These are phyloP conservation scores for Wickerhamomyces hampshirensis DNA, from an alignment of 805 yeast species.

Conservation along the genomic window DNA sequence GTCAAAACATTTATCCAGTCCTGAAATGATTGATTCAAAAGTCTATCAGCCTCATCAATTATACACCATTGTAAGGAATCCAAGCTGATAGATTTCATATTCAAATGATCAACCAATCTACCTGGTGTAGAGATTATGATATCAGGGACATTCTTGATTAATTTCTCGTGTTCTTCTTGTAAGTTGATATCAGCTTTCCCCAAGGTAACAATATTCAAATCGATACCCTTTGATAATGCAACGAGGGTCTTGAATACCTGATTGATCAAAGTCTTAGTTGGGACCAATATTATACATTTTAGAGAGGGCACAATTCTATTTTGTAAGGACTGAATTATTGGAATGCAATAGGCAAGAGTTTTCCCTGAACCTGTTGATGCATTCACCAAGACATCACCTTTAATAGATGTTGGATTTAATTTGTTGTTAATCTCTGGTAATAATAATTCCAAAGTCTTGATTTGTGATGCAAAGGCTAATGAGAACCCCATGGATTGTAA, in stretches of 20 bases:
- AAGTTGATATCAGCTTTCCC: constrained; percentile 47
- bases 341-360: constrained; percentile 83
- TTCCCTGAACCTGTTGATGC: constrained; percentile 97
- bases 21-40: constrained; percentile 85
- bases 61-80: constrained; percentile 55
- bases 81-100: constrained; percentile 37
- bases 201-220: constrained; percentile 57
- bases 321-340: constrained; percentile 66
- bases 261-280: constrained; percentile 80
- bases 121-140: constrained; percentile 73
- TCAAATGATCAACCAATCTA: constrained; percentile 72
- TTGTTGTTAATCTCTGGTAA: constrained; percentile 37
- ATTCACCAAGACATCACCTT: constrained; percentile 80
- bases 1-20: constrained; percentile 74
- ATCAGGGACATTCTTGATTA: constrained; percentile 52
- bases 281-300: constrained; percentile 77
- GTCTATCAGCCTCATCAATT: constrained; percentile 78
- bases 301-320: constrained; percentile 64
- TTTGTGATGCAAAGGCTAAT: constrained; percentile 74
- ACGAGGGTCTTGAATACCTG: constrained; percentile 73
- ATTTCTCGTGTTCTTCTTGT: constrained; percentile 54
- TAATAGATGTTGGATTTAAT: constrained; percentile 22
- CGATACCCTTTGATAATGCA: constrained; percentile 59
- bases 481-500: constrained; percentile 41
- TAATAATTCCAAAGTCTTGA: constrained; percentile 54